phyloP scores from a whole-genome alignment of 495 filamentous ascomycete species.

The Xylaria telfairii region DNA sequence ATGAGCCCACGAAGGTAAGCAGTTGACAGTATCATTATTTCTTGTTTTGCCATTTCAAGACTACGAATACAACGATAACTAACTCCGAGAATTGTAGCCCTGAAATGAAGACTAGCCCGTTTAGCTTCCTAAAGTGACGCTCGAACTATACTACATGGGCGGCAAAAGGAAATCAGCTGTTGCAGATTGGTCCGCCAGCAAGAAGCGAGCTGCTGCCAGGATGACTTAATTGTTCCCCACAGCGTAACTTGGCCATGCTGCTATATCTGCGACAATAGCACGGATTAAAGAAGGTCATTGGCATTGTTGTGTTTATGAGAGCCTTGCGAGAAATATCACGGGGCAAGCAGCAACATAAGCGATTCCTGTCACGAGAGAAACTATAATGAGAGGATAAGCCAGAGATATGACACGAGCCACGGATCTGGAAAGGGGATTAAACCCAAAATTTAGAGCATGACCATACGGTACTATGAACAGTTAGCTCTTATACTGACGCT shows the following conservation, averaged over 20 bases:
- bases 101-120: constrained; percentile 77
- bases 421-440: background rate
- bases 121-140: constrained; percentile 54
- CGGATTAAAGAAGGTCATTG: background rate
- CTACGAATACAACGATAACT: background rate
- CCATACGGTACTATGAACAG: background rate
- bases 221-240: background rate
- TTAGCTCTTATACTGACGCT: background rate
- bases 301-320: background rate
- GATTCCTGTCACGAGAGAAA: background rate
- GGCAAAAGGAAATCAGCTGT: background rate
- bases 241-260: background rate
- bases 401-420: background rate
- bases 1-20: constrained; percentile 68
- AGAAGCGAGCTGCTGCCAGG: background rate
- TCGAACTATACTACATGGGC: background rate
- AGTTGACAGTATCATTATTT: background rate
- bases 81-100: constrained; percentile 49
- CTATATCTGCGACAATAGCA: background rate
- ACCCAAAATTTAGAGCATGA: constrained; percentile 15
- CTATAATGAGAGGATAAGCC: background rate
- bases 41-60: background rate
- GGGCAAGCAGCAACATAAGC: background rate
- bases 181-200: background rate
- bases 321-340: background rate